Base-by-base conservation (phyloP, 768 basidiomycete species). In the Lentinula raphanica region DNA sequence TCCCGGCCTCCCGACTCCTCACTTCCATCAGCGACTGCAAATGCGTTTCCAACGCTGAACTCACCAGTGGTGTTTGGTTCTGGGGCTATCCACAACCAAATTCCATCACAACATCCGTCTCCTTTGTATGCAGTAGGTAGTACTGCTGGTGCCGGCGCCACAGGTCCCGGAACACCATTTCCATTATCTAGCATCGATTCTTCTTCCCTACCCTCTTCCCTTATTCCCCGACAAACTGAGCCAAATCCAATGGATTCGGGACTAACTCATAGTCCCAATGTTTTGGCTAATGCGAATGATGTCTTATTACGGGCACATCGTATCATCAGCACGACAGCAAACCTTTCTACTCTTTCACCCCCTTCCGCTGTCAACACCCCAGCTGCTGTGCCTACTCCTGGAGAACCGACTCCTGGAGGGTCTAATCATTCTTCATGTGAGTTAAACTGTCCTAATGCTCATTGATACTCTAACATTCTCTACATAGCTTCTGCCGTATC, bases 341-440 rank as follows among this genome's bases (percentile, higher is more conserved):
- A 36, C 21, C 48, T 50, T 28, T 28, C 38, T 32, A 23, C 50
- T 15, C 42, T 56, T 25, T n/a, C 60, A 13, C 46, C 59, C 49
- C 28, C 65, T 46, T 59, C 60, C 59, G 19, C 67, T 19, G 60
- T 63, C 28, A 53, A 61, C 3, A 62, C 65, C 8, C 55, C 63
- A 5, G 57, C 68, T 17, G 54, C 66, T 5, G 58, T 69, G 36
- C 54, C 59, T 13, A 50, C 38, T n/a, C 27, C 63, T 11, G 51
- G 51, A 25, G 51, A 21, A 9, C 51, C 51, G 19, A 53, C 51
- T 11, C 51, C 51, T 39, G 51, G 51, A n/a, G 49, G 49, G 1
- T 32, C 25, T 13, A 49, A 32, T 36, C 8, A 17, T 12, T 17
- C 49, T 23, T 46, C 58, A 42, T 6, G 49, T 51, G 31, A 51